Base-by-base conservation (phyloP, 2,329 filamentous ascomycete genomes). In the Aspergillus sp. region DNA sequence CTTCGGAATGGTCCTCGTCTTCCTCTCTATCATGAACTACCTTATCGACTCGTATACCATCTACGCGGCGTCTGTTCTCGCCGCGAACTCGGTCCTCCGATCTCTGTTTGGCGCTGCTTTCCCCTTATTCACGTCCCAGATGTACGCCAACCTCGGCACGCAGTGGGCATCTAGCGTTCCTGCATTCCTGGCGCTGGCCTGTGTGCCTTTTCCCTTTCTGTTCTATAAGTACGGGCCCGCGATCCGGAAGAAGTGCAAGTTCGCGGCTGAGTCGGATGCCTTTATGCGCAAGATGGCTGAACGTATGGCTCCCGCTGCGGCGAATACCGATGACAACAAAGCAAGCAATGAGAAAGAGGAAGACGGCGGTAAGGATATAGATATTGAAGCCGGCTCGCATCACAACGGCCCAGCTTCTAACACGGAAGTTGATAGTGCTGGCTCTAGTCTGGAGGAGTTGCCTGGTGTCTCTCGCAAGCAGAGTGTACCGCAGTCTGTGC, bases 21-120 rank as follows among this genome's bases (percentile, higher is more conserved):
- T 44, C 19, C 31, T 56, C 5, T 14, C 31, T 0, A 24, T 46
- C 6, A 31, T 46, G 19, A 52, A 24, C 19, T 56, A 56, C 27
- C 54, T 56, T 0, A 37, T 56, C 15, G 54, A 56, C 33, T 27
- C 40, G 4, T 56, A 56, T 6, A 56, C 54, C 4, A 40, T 52
- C 23, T 51, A 45, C n/a, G 54, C 54, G 9, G 40, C 47, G 12
- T 51, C 54, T 2, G 54, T 46, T 21, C 39, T 52, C 2, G 54
- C 47, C 8, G 46, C 27, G 1, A 31, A 6, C 3, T 41, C 41
- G 0, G 41, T 56, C 31, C 17, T 56, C 5, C 24, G 54, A 12
- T 45, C 37, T 14, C 6, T 52, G 5, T 27, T 56, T 14, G 54
- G 47, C 0, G 39, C 31, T 4, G 48, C 21, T 1, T 56, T 56